A percentile compares a stretch with the other conserved stretches of the same genome.
Evolutionary conservation across 208 protist genomes (phyloP).

Genomic region (Giardia muris): DNA sequence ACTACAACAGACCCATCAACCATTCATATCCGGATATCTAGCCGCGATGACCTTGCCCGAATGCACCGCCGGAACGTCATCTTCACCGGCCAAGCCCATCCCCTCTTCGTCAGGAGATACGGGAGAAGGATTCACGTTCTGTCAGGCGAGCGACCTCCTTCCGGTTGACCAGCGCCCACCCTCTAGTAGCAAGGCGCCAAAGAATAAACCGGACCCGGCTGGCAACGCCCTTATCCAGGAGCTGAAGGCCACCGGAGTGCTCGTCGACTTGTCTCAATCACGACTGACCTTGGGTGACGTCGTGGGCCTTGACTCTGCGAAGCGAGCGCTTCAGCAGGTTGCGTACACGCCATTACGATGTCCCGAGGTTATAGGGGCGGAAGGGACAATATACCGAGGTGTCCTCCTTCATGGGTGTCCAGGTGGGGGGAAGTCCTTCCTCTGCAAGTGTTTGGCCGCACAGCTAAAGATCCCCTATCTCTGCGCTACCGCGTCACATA

Average conservation of each 20-base stretch:
- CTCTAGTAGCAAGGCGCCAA: background rate
- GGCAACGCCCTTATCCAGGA: background rate
- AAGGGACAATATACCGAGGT: constrained; percentile 59
- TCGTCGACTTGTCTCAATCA: background rate
- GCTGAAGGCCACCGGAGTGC: background rate
- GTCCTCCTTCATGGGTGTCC: constrained; percentile 65
- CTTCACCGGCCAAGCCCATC: background rate
- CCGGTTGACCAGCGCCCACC: background rate
- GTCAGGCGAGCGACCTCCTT: background rate
- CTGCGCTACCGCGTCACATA: background rate
- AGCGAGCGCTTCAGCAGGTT: constrained; percentile 74
- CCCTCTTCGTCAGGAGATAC: background rate
- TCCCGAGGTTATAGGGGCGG: constrained; percentile 76
- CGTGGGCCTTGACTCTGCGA: constrained; percentile 72
- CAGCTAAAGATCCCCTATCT: background rate
- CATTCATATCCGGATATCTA: background rate
- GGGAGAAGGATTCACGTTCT: no score
- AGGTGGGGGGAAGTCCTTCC: constrained; percentile 25
- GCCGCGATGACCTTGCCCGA: background rate
- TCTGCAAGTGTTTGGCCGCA: constrained; percentile 6
- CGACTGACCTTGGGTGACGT: constrained; percentile 62
- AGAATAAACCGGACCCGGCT: background rate
- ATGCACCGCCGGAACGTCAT: background rate
- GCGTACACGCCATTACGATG: constrained; percentile 76
- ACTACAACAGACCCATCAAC: background rate